Evolutionary conservation across 441 rosid species (phyloP).

Genomic region (Omphalea diandra): DNA sequence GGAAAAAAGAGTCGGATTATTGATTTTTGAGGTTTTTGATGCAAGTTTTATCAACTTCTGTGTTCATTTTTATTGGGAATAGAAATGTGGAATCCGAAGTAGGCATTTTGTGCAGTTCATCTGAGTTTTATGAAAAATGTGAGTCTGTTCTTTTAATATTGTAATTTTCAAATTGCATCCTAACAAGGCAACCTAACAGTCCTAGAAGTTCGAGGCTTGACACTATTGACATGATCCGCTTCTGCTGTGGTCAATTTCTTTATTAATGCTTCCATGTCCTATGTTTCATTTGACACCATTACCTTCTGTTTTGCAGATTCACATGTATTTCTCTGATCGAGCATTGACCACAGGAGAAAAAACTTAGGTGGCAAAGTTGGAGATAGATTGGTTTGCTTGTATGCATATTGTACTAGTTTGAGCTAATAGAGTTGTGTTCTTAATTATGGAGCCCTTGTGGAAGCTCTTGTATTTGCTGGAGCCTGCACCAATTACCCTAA

Average conservation of each 20-base stretch:
- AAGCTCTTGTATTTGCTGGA: slow-evolving; percentile 74
- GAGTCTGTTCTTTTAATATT: not conserved
- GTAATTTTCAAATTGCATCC: not conserved
- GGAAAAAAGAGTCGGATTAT: not conserved
- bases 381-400: slow-evolving; percentile 11
- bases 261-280: not conserved
- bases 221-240: not conserved
- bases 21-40: slow-evolving; percentile 1
- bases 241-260: not conserved
- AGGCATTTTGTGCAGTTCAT: not conserved
- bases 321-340: slow-evolving; percentile 30
- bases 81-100: not conserved
- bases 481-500: slow-evolving; percentile 86
- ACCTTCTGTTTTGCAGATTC: slow-evolving; percentile 38
- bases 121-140: not conserved
- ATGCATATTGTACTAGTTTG: slow-evolving; percentile 23
- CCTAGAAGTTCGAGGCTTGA: not conserved
- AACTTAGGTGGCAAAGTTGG: slow-evolving; percentile 23
- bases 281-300: not conserved
- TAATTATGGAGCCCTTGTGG: slow-evolving; percentile 80
- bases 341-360: slow-evolving; percentile 20
- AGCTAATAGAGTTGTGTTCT: slow-evolving; percentile 20
- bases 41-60: not conserved
- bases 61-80: not conserved
- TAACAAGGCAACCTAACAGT: not conserved